Percentiles rank a stretch among this genome's conserved stretches.
Evolutionary conservation across 805 yeast species (phyloP).

Genomic region (Suhomyces kilbournensis): DNA sequence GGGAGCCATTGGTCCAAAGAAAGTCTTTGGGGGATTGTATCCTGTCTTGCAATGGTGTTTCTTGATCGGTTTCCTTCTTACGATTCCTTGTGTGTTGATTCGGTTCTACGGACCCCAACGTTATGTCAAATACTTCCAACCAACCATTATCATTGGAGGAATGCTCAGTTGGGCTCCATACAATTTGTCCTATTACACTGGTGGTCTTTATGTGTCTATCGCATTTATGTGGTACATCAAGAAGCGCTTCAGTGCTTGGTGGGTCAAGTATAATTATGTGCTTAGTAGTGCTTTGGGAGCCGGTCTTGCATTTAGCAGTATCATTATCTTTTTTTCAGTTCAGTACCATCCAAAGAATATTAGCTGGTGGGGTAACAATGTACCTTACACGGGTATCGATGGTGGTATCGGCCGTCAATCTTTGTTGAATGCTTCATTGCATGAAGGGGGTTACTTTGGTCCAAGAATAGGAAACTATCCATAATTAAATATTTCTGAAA

Average conservation of each 20-base stretch:
- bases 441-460: slow-evolving; percentile 37
- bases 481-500: slow-evolving; percentile 4
- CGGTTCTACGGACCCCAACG: slow-evolving; percentile 16
- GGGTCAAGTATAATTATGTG: slow-evolving; percentile 35
- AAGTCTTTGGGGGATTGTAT: slow-evolving; percentile 29
- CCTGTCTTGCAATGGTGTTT: slow-evolving; percentile 33
- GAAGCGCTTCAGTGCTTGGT: slow-evolving; percentile 27
- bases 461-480: slow-evolving; percentile 29
- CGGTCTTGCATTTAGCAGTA: slow-evolving; percentile 32
- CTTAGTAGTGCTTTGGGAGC: slow-evolving; percentile 27
- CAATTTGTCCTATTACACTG: slow-evolving; percentile 28
- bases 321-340: slow-evolving; percentile 37
- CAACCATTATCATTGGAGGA: slow-evolving; percentile 32
- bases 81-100: slow-evolving; percentile 16
- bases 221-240: slow-evolving; percentile 27
- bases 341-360: slow-evolving; percentile 29
- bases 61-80: slow-evolving; percentile 32
- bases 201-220: slow-evolving; percentile 23
- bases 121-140: slow-evolving; percentile 29
- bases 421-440: slow-evolving; percentile 14
- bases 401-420: slow-evolving; percentile 25
- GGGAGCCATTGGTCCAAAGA: slow-evolving; percentile 50
- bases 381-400: slow-evolving; percentile 34
- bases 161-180: slow-evolving; percentile 29
- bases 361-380: slow-evolving; percentile 31